phyloP scores from a whole-genome alignment of 2,329 filamentous ascomycete species.

The Blastomyces gilchristii region DNA sequence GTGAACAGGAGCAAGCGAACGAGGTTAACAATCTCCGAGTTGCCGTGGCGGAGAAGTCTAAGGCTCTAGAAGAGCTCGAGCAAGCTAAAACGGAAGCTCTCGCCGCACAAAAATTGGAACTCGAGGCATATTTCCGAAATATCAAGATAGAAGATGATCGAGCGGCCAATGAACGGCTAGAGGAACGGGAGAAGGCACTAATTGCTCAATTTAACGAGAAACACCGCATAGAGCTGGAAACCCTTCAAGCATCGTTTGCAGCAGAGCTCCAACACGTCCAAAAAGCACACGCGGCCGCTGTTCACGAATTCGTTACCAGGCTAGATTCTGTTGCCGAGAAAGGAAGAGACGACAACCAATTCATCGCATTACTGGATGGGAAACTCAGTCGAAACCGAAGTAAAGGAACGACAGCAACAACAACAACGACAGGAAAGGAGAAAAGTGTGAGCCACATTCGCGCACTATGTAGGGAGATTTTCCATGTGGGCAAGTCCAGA shows the following conservation, averaged over 20 bases:
- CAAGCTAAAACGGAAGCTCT: not conserved
- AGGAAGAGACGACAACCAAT: not conserved
- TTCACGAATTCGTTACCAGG: constrained; percentile 3
- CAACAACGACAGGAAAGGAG: not conserved
- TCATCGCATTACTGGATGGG: not conserved
- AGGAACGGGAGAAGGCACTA: not conserved
- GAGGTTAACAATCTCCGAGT: not conserved
- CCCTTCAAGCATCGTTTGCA: not conserved
- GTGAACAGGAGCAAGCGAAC: not conserved
- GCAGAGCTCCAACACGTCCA: constrained; percentile 2
- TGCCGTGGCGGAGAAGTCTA: not conserved
- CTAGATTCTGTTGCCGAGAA: not conserved
- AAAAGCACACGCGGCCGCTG: constrained; percentile 1
- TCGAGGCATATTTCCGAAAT: not conserved
- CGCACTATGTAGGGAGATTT: not conserved
- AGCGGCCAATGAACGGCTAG: not conserved
- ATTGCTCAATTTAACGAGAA: not conserved
- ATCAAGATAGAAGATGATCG: not conserved
- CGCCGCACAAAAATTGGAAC: not conserved
- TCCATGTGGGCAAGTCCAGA: not conserved
- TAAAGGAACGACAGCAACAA: not conserved
- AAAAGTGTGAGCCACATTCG: not conserved
- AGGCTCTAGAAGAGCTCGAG: not conserved
- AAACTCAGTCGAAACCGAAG: not conserved
- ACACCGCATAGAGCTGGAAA: not conserved